phyloP scores from a whole-genome alignment of 2,329 filamentous ascomycete genomes.

The Endoconidiophora polonica region DNA sequence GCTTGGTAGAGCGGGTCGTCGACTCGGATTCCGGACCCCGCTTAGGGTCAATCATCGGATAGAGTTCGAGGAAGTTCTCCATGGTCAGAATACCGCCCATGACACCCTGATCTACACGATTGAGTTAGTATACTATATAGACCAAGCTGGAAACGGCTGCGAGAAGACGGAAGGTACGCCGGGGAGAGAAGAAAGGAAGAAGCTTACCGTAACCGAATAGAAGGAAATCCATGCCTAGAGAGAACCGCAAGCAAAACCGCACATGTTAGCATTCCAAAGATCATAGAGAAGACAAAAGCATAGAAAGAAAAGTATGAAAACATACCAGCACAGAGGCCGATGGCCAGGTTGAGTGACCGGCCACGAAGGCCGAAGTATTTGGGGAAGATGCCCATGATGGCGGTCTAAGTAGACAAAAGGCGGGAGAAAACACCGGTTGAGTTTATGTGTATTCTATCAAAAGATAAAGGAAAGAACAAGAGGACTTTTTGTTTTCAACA shows the following conservation, averaged over 20 bases:
- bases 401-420: background rate
- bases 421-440: background rate
- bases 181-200: no score
- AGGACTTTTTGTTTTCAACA: background rate
- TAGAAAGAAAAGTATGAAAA: conserved; percentile 7
- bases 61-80: conserved; percentile 38
- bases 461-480: background rate
- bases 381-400: conserved; percentile 8
- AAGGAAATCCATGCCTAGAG: conserved; percentile 19
- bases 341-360: conserved; percentile 13
- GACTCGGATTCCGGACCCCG: conserved; percentile 22
- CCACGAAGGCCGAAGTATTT: conserved; percentile 15
- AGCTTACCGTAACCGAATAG: conserved; percentile 25
- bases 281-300: background rate
- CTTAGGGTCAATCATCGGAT: conserved; percentile 33
- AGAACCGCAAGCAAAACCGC: background rate
- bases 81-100: conserved; percentile 63
- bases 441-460: background rate
- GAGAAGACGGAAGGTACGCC: no score
- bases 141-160: no score
- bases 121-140: conserved; percentile 15
- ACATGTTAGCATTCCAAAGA: background rate
- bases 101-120: conserved; percentile 44
- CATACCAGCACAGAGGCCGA: conserved; percentile 14
- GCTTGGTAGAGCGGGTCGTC: conserved; percentile 31